Base-by-base conservation (phyloP, 2,329 filamentous ascomycete species). In the Paecilomyces niveus region DNA sequence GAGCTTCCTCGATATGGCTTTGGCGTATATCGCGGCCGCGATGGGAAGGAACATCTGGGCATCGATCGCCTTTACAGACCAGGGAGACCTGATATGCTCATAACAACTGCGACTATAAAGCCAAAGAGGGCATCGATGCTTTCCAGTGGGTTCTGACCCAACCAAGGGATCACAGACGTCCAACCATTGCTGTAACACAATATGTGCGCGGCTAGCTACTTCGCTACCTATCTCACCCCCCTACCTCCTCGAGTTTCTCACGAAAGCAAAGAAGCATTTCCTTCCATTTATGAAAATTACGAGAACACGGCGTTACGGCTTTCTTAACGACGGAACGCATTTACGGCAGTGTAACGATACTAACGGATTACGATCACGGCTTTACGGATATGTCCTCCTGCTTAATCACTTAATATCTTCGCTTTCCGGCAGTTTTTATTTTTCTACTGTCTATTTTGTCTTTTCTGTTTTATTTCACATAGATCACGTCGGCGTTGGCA, bases 1-100 rank as follows among this genome's bases (percentile, higher is more conserved):
- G 63, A 71, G 4, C 61, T 68, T 51, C 67, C 78, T 8, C 73
- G 74, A 55, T 87, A 84, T 63, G 82, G 79, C 0, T 84, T 86
- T 66, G 83, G 83, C 1, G 76, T 83, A 18, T 83, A 82, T 61
- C 71, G 79, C 2, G 85, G 84, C 0, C 75, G 83, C 26, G 84
- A 86, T 66, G 84, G 83, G 1, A 78, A 78, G 58, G 83, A 85
- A 63, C 83, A 83, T 68, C 70, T 85, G 10, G 84, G 84, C 0
- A 80, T 87, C 61, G 84, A 87, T 67, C 79, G 83, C 15, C 74
- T 85, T 45, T 70, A 75, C 55, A 72, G 78, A 50, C 72, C 73
- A 32, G 71, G 74, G 22, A 69, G 74, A 55, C 68, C 70, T 3
- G 74, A 79, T 62, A 78, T 78, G 75, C 62, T 78, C 39, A 74